These are phyloP conservation scores for Penicillium ucsense DNA, from an alignment of 495 filamentous ascomycete species.

Conservation along the genomic window DNA sequence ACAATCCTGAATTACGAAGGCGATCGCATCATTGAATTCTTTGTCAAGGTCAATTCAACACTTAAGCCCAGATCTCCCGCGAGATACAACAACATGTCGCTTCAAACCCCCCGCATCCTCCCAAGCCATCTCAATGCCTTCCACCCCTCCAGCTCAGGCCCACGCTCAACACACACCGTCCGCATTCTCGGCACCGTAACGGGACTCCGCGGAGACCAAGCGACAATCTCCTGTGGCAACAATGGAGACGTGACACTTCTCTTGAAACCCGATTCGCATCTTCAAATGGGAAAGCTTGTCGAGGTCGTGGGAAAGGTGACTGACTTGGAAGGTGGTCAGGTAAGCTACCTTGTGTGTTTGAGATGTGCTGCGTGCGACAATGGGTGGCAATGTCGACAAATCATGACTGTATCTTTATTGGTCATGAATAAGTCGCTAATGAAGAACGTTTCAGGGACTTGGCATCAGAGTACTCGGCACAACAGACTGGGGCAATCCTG, in stretches of 20 bases:
- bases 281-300: conserved; percentile 66
- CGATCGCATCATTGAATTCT: too few species aligned
- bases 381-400: neutral
- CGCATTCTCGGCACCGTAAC: conserved; percentile 79
- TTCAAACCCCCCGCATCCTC: conserved; percentile 61
- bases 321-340: conserved; percentile 34
- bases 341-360: conserved; percentile 3
- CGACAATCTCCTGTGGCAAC: conserved; percentile 58
- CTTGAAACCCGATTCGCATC: conserved; percentile 71
- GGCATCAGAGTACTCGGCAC: conserved; percentile 64
- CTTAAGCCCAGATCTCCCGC: neutral
- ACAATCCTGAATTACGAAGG: too few species aligned
- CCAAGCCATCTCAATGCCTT: conserved; percentile 58
- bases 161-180: conserved; percentile 51
- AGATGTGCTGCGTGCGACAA: too few species aligned
- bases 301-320: conserved; percentile 93
- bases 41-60: too few species aligned
- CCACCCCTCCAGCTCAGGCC: conserved; percentile 32
- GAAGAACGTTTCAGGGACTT: conserved; percentile 42
- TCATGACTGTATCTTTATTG: neutral
- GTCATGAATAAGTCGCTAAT: neutral
- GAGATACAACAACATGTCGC: conserved; percentile 26
- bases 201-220: conserved; percentile 70
- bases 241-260: conserved; percentile 60
- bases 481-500: conserved; percentile 63